phyloP scores from a whole-genome alignment of 192 early-diverging fungal genomes.

The Coemansia umbellata region DNA sequence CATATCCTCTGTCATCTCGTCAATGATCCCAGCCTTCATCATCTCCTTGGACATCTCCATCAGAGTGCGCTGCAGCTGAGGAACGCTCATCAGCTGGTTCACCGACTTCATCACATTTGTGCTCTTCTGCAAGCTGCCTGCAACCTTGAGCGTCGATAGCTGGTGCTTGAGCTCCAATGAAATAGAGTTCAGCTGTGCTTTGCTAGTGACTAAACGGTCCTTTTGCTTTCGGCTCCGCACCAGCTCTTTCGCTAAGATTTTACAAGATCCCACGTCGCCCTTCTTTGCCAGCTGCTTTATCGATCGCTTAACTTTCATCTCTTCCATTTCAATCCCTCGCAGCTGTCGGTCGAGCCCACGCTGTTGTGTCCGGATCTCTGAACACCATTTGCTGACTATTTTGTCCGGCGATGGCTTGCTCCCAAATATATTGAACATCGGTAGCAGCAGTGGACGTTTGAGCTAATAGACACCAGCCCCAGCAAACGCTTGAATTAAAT shows the following conservation, averaged over 20 bases:
- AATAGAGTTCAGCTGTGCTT: slow-evolving; percentile 92
- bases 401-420: slow-evolving; percentile 42
- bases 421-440: slow-evolving; percentile 22
- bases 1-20: slow-evolving; percentile 92
- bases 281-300: slow-evolving; percentile 89
- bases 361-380: slow-evolving; percentile 75
- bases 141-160: slow-evolving; percentile 81
- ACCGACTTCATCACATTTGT: slow-evolving; percentile 89
- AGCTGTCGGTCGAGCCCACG: slow-evolving; percentile 83
- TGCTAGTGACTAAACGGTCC: slow-evolving; percentile 76
- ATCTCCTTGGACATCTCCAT: slow-evolving; percentile 94
- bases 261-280: slow-evolving; percentile 69
- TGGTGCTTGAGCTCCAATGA: slow-evolving; percentile 86
- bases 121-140: slow-evolving; percentile 81
- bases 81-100: slow-evolving; percentile 81
- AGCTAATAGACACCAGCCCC: too few relatives aligned
- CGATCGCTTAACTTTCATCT: slow-evolving; percentile 70
- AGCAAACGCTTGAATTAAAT: too few relatives aligned
- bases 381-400: slow-evolving; percentile 90
- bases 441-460: too few relatives aligned
- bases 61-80: slow-evolving; percentile 78
- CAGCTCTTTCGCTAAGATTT: slow-evolving; percentile 78
- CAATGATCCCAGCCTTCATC: slow-evolving; percentile 97
- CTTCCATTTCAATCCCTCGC: slow-evolving; percentile 74
- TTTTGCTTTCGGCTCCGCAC: slow-evolving; percentile 75